These are phyloP conservation scores for Globisporangium spinosum DNA, from an alignment of 352 stramenopile genomes.

Conservation along the genomic window DNA sequence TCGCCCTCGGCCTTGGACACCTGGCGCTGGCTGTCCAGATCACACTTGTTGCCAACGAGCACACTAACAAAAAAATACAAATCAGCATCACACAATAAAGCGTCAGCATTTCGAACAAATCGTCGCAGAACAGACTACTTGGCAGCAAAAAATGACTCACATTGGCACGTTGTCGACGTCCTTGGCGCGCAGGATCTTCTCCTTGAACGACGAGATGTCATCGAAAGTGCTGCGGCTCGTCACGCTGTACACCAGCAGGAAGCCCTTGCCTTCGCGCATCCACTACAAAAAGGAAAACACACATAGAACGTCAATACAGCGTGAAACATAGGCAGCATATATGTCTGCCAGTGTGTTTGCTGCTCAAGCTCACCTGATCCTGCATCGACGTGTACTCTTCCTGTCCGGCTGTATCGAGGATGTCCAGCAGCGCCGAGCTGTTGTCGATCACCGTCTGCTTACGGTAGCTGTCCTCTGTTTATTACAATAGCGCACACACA, in stretches of 20 bases:
- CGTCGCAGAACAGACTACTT: not conserved
- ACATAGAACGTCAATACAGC: not conserved
- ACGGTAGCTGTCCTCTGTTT: slow-evolving; percentile 86
- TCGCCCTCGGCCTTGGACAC: slow-evolving; percentile 64
- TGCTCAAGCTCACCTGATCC: slow-evolving; percentile 53
- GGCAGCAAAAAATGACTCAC: slow-evolving; percentile 21
- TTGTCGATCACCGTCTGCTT: slow-evolving; percentile 89
- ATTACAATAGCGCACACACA: too few relatives aligned
- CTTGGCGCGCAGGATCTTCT: slow-evolving; percentile 89
- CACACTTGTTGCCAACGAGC: slow-evolving; percentile 88
- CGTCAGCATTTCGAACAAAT: not conserved
- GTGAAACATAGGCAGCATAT: not conserved
- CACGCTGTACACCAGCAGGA: slow-evolving; percentile 88
- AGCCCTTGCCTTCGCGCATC: slow-evolving; percentile 91
- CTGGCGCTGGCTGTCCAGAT: slow-evolving; percentile 73
- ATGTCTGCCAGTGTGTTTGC: not conserved
- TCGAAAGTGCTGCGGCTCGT: slow-evolving; percentile 89
- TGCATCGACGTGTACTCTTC: slow-evolving; percentile 92
- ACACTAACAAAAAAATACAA: slow-evolving; percentile 34
- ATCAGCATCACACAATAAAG: not conserved
- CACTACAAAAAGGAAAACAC: slow-evolving; percentile 42
- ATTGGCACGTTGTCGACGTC: slow-evolving; percentile 85
- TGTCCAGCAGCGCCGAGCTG: slow-evolving; percentile 79
- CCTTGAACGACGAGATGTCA: slow-evolving; percentile 86
- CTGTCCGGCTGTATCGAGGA: slow-evolving; percentile 90